Percentiles rank a stretch among this genome's conserved stretches.
These are phyloP conservation scores for Cupressus sempervirens DNA, from an alignment of 75 land plant genomes.

Conservation along the genomic window DNA sequence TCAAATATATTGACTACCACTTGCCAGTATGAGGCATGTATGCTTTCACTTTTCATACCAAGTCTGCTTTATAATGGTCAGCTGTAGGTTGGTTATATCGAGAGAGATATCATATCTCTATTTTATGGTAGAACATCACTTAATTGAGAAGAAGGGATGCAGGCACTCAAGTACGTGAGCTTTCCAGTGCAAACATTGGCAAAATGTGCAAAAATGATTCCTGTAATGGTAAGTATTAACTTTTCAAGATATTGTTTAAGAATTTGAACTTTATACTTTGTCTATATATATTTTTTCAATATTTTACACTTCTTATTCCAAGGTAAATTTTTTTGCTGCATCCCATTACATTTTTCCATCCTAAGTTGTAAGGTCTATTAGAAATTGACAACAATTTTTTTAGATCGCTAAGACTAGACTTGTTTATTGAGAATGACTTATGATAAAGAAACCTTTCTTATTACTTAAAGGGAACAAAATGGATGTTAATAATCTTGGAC, in stretches of 20 bases:
- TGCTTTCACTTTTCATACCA: not conserved
- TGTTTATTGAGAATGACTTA: not conserved
- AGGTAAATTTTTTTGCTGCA: not conserved
- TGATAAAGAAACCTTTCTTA: not conserved
- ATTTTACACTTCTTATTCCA: conserved; percentile 6
- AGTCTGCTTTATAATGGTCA: not conserved
- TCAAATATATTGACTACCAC: conserved; percentile 91
- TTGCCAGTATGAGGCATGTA: conserved; percentile 87
- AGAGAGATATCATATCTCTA: not conserved
- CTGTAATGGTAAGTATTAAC: conserved; percentile 76
- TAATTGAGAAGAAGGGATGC: conserved; percentile 11
- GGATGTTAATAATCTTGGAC: not conserved
- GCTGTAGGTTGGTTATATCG: not conserved
- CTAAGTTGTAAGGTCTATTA: not conserved
- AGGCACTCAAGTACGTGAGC: conserved; percentile 97
- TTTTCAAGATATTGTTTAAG: not conserved
- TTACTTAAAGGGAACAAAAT: not conserved
- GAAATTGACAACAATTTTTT: not conserved
- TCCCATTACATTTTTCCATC: not conserved
- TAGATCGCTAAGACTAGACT: not conserved
- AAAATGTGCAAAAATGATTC: conserved; percentile 98
- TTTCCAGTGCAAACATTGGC: conserved; percentile 97
- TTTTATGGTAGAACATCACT: not conserved
- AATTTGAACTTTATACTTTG: not conserved
- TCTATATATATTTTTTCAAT: not conserved